Base-by-base conservation (phyloP, 495 filamentous ascomycete genomes). In the Haplographium delicatum region DNA sequence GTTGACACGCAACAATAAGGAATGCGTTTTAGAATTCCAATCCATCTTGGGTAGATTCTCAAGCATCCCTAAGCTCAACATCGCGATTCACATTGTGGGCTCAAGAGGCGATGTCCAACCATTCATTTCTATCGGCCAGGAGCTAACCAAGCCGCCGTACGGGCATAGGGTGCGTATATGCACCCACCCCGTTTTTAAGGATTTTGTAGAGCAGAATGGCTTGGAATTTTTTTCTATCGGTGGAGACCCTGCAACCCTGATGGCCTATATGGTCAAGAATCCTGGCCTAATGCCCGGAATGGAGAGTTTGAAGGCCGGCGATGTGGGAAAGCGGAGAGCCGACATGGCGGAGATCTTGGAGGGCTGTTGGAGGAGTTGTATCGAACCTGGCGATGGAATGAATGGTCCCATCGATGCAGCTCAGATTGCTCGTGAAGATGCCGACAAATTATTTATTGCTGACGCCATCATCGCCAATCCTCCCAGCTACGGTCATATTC, bases 181-280 rank as follows among this genome's bases (percentile, higher is more conserved):
- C 16, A 91, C 87, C 1, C 87, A 91, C 65, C 68, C 77, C 0
- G 75, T 75, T n/a, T 91, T 91, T 62, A 73, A 81, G 52, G 65
- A 78, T 3, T 83, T 85, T 46, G 78, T 91, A 22, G 69, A 78
- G 47, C 75, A 83, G 22, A 77, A 80, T 60, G 82, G 78, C 0
- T 64, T 91, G 7, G 87, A 91, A 58, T 91, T 89, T 64, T 91
- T 88, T 65, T 75, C 67, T 23, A 87, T 91, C 25, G 85, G 86
- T 5, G 87, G 87, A 13, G 84, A 91, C 59, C 87, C 87, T 5
- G 73, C 79, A 0, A 78, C 84, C 53, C 72, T 91, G 16, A 91
- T 91, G 87, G 78, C 83, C 1, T 90, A 86, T 58, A 89, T 91
- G 87, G 86, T 90, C n/a, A 87, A 87, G 62, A 88, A 91, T 65